Evolutionary conservation across 441 rosid genomes (phyloP).

Genomic region (Euphorbia corollata): DNA sequence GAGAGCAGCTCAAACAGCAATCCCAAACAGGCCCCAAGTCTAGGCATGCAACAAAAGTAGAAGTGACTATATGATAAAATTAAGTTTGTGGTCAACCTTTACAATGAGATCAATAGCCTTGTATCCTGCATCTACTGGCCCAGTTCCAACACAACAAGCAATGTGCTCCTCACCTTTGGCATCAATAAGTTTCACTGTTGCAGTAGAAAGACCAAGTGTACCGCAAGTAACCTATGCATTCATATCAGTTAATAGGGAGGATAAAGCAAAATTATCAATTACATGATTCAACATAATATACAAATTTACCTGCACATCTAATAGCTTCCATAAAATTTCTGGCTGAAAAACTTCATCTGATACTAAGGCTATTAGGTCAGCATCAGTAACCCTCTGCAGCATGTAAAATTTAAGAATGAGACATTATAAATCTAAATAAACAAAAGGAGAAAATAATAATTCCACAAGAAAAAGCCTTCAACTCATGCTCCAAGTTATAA

Average conservation of each 20-base stretch:
- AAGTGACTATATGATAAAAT: neutral
- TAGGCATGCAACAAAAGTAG: neutral
- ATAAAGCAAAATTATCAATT: neutral
- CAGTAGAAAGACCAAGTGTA: slow-evolving; percentile 82
- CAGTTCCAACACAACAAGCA: slow-evolving; percentile 76
- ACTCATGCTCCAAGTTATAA: neutral
- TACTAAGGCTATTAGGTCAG: slow-evolving; percentile 76
- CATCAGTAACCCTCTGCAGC: slow-evolving; percentile 73
- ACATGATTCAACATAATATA: neutral
- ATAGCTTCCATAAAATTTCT: slow-evolving; percentile 70
- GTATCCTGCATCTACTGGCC: slow-evolving; percentile 92
- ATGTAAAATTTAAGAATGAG: slow-evolving; percentile 25
- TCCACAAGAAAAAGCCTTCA: neutral
- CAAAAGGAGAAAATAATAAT: neutral
- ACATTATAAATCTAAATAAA: slow-evolving; percentile 17
- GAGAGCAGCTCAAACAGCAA: no score
- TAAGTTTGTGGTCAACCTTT: slow-evolving; percentile 36
- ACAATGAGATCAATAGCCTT: slow-evolving; percentile 88
- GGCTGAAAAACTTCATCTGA: slow-evolving; percentile 98
- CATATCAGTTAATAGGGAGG: slow-evolving; percentile 22
- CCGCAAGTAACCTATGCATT: slow-evolving; percentile 82
- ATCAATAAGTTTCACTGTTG: slow-evolving; percentile 71
- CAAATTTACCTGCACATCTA: slow-evolving; percentile 64
- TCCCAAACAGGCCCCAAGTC: no score
- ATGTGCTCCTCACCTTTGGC: slow-evolving; percentile 59